These are phyloP conservation scores for Vinca minor DNA, from an alignment of 257 asterid genomes.

Conservation along the genomic window DNA sequence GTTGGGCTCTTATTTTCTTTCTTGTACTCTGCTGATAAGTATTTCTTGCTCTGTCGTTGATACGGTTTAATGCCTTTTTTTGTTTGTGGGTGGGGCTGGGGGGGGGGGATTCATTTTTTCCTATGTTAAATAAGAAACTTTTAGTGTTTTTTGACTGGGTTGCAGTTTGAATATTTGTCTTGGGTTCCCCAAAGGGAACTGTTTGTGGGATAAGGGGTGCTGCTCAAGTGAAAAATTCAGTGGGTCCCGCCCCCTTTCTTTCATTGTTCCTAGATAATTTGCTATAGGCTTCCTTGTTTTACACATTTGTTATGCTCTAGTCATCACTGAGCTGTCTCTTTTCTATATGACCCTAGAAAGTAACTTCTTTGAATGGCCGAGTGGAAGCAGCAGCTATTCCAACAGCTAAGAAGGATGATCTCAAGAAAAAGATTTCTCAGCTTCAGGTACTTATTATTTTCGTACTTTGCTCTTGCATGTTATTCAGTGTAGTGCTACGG, in stretches of 20 bases:
- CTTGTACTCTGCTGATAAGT: neutral
- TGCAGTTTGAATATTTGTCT: too few relatives aligned
- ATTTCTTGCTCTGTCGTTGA: neutral
- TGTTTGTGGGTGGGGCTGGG: too few relatives aligned
- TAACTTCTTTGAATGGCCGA: slow-evolving; percentile 66
- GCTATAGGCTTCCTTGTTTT: neutral
- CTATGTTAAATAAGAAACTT: too few relatives aligned
- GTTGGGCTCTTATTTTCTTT: neutral
- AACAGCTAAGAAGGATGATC: slow-evolving; percentile 72
- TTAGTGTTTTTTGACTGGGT: too few relatives aligned
- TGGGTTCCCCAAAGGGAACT: too few relatives aligned
- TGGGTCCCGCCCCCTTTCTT: too few relatives aligned
- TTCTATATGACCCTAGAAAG: slow-evolving; percentile 53
- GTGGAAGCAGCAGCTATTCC: slow-evolving; percentile 81
- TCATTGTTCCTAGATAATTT: neutral
- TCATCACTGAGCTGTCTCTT: slow-evolving; percentile 1
- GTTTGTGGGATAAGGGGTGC: too few relatives aligned
- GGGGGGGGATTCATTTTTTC: neutral
- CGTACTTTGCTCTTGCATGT: neutral
- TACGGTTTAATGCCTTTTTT: neutral
- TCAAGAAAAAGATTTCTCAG: slow-evolving; percentile 56
- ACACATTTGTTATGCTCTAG: neutral
- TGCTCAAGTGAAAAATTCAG: too few relatives aligned
- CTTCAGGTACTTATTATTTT: slow-evolving; percentile 57
- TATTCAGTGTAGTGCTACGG: neutral